Percentiles rank a stretch among this genome's conserved stretches.
Evolutionary conservation across 164 flowering plant species (phyloP).

Genomic region (Hamamelis virginiana): DNA sequence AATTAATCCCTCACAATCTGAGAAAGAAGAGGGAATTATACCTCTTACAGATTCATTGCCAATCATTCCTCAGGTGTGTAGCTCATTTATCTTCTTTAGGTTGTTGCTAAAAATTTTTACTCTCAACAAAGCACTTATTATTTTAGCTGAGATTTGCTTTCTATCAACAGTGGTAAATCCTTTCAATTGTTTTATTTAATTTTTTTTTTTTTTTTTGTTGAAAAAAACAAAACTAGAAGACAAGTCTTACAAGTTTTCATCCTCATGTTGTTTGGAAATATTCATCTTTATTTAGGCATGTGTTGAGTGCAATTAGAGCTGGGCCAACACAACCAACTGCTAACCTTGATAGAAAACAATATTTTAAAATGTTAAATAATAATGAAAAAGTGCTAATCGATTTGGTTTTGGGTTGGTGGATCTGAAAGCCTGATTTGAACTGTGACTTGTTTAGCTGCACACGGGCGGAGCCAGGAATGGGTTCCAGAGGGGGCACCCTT

Average conservation of each 20-base stretch:
- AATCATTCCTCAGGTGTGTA: slow-evolving; percentile 86
- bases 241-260: too few species aligned
- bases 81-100: slow-evolving; percentile 6
- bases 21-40: slow-evolving; percentile 88
- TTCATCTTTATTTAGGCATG: too few species aligned
- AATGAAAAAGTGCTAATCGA: neutral
- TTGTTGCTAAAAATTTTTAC: neutral
- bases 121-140: neutral
- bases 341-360: neutral
- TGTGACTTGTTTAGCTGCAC: too few species aligned
- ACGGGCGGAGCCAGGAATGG: too few species aligned
- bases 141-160: neutral
- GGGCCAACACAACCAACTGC: neutral
- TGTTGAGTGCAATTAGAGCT: too few species aligned
- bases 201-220: too few species aligned
- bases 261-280: too few species aligned
- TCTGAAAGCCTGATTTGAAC: neutral
- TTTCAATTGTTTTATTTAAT: too few species aligned
- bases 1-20: slow-evolving; percentile 74
- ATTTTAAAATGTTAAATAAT: neutral
- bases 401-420: neutral
- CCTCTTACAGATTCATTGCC: slow-evolving; percentile 93
- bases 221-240: too few species aligned
- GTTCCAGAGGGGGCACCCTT: too few species aligned
- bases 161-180: too few species aligned